Conservation (phyloP, 257 asterid genomes). For the Solanum chiquidenum region DNA sequence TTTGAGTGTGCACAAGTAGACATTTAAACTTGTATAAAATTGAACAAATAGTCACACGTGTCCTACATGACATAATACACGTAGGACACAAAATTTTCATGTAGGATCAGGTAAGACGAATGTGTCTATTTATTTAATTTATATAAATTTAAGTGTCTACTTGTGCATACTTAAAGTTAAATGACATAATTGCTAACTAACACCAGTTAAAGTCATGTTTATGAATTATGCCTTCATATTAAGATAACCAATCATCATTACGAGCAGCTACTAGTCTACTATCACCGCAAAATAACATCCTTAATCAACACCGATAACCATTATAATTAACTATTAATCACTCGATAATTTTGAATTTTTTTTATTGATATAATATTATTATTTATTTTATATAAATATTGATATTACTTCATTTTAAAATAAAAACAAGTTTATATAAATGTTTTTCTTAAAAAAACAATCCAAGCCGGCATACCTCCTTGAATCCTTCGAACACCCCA, state of each 20-base stretch:
- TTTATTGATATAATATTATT: no score
- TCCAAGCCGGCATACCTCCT: not conserved
- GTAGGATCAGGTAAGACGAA: no score
- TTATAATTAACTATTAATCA: not conserved
- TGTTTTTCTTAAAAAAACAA: not conserved
- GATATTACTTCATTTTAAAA: no score
- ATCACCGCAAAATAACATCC: not conserved
- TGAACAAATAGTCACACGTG: rapidly evolving
- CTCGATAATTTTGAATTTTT: no score
- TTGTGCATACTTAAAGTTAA: rapidly evolving
- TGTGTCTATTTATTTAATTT: no score
- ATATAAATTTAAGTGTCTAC: no score
- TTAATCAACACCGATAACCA: not conserved
- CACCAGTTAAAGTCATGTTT: no score
- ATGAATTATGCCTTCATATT: not conserved
- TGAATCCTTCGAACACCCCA: not conserved
- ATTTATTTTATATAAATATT: no score
- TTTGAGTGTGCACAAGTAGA: no score
- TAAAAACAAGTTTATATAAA: not conserved
- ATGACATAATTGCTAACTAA: rapidly evolving
- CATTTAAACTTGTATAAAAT: no score
- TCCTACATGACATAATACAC: not conserved
- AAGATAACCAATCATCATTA: not conserved
- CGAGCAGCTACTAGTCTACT: not conserved
- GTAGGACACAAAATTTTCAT: no score